Base-by-base conservation (phyloP, 2,329 filamentous ascomycete genomes). In the Pseudogymnoascus sp. region DNA sequence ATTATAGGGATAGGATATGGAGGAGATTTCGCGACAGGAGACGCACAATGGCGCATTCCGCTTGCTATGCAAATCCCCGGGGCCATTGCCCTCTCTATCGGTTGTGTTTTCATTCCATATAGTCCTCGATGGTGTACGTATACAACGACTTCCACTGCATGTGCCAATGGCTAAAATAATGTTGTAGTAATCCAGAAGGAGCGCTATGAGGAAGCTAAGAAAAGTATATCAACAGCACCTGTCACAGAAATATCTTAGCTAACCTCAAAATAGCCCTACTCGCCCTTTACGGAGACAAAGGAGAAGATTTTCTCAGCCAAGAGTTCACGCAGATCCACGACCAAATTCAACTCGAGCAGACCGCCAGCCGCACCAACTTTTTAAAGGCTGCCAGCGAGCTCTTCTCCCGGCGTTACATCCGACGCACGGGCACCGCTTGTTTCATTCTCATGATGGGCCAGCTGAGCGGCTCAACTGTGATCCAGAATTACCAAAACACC, bases 401-500 rank as follows among this genome's bases (percentile, higher is more conserved):
- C 22, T 73, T 73, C 63, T 67, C 66, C 3, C 60, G 62, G 6
- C 62, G 67, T 6, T 71, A 72, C 41, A 65, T 73, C 36, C 71
- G 70, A n/a, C 71, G 73, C 16, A 74, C 72, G 1, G 62, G 71
- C 2, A 70, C 71, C 5, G 72, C 72, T 9, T 68, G 68, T 14
- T 72, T 74, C 63, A 72, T 75, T 36, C 64, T 75, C 60, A 64
- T 68, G 62, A 73, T 75, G 69, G 69, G 70, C 16, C 69, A 74
- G 60, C 68, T 76, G 33, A 72, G 68, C 49, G 73, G 74, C 9
- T 73, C 73, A 0, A 67, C 69, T 1, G 72, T 74, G 38, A 75
- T 75, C 25, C 73, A 75, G 55, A 74, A 75, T 61, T 76, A 73
- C 62, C 74, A 76, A 62, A 72, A 66, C 58, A 71, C 72, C 19